Conservation (phyloP, 345 rosid genomes). For the Lagerstroemia speciosa region DNA sequence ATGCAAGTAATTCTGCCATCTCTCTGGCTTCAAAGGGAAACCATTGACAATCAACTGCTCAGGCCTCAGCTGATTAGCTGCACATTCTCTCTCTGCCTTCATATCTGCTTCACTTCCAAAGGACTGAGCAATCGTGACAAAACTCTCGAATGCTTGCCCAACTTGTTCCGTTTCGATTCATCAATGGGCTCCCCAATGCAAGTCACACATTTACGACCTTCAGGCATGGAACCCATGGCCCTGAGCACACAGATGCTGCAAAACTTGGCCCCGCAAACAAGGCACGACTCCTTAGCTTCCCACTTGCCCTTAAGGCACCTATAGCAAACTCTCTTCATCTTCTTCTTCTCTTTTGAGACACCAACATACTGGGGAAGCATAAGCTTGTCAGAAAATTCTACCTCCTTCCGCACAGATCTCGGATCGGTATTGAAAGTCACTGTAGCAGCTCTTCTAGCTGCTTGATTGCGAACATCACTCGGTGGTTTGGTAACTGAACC, state of each 20-base stretch:
- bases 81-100: slow-evolving; percentile 93
- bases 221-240: slow-evolving; percentile 99
- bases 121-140: slow-evolving; percentile 81
- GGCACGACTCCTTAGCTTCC: slow-evolving; percentile 88
- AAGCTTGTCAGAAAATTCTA: slow-evolving; percentile 31
- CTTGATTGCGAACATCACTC: slow-evolving; percentile 26
- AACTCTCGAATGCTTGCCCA: slow-evolving; percentile 74
- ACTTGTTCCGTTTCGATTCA: slow-evolving; percentile 62
- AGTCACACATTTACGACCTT: slow-evolving; percentile 92
- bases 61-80: slow-evolving; percentile 89
- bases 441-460: slow-evolving; percentile 43
- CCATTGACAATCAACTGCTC: slow-evolving; percentile 93
- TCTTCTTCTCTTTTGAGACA: slow-evolving; percentile 50
- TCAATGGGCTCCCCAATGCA: slow-evolving; percentile 82
- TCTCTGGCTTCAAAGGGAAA: slow-evolving; percentile 65
- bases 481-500: slow-evolving; percentile 37
- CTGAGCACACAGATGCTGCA: slow-evolving; percentile 91
- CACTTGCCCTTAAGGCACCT: slow-evolving; percentile 89
- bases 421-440: slow-evolving; percentile 68
- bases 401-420: slow-evolving; percentile 40
- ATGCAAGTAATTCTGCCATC: slow-evolving; percentile 73
- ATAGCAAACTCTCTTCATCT: slow-evolving; percentile 55
- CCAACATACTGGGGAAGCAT: slow-evolving; percentile 46
- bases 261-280: slow-evolving; percentile 85
- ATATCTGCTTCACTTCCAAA: slow-evolving; percentile 90